Evolutionary conservation across 2,329 filamentous ascomycete species (phyloP), one percentile per base, ranked within the genome.

Genomic region (Westerdykella aurantiaca): DNA sequence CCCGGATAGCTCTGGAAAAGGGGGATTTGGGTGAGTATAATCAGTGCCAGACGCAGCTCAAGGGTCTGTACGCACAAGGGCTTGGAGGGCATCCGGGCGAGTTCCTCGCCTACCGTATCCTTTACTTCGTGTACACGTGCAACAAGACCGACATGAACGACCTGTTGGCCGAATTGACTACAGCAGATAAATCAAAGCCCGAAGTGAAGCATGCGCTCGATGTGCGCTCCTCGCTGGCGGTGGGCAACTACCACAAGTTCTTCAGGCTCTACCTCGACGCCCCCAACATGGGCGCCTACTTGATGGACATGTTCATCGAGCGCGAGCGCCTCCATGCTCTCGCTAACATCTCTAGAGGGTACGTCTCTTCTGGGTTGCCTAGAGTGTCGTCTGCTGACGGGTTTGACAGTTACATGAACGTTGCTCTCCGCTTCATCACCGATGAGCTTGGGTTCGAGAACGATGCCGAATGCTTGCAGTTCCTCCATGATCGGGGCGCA

Each of bases 21-120:
- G 89, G 87, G 72, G 93, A 98, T 77, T 81, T 97, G 76, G 91
- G 93, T 98, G 93, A 98, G 93, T 98, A 98, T 93, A 98, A 98
- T 76, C 93, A 98, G 79, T 98, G 93, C 72, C 93, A 98, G 76
- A 97, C 93, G 62, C 93, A 98, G 74, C 78, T 98, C 66, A 88
- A 88, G 70, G 88, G 86, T 54, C 76, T 98, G 61, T 97, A 98
- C 72, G 81, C 81, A 68, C 81, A 88, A 73, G 86, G 87, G 56
- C 75, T 95, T 67, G 88, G 88, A 64, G 93, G 91, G 61, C 89
- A 90, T 69, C 82, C 87, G 64, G 83, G 87, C 73, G 93, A 98
- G 72, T 98, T 98, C 74, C 93, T 93, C 80, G 93, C 91, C 53
- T 98, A 98, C 77, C 91, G 93, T 80, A 96, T 98, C 72, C 79